phyloP scores from a whole-genome alignment of 805 yeast genomes.

The Danielia oregonensis region DNA sequence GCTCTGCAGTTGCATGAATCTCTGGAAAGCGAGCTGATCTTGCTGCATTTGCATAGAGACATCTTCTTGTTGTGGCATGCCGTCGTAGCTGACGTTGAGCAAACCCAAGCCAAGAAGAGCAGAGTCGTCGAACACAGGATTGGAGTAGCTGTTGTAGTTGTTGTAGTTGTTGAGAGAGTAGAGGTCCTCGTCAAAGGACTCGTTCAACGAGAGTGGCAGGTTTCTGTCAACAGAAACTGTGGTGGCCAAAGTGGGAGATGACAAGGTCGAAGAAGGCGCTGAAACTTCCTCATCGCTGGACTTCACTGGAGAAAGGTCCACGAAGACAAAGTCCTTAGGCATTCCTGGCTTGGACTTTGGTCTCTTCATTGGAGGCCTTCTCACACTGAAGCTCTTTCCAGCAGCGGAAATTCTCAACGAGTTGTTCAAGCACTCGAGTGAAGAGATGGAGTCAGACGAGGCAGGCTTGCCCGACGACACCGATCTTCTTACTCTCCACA shows the following conservation, averaged over 20 bases:
- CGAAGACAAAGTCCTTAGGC: constrained; percentile 44
- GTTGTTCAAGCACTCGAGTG: constrained; percentile 39
- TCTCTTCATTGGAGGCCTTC: constrained; percentile 40
- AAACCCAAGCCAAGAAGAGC: constrained; percentile 28
- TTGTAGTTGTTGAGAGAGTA: constrained; percentile 7
- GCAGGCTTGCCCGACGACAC: constrained; percentile 13
- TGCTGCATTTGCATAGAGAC: constrained; percentile 1
- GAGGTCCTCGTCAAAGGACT: constrained; percentile 20
- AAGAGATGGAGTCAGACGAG: constrained; percentile 16
- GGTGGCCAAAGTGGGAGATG: constrained; percentile 1
- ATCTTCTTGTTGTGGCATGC: not conserved
- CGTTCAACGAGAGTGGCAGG: constrained; percentile 10
- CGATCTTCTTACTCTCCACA: constrained; percentile 42
- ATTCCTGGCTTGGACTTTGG: constrained; percentile 43
- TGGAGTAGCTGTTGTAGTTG: not conserved
- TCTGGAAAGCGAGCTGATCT: constrained; percentile 4
- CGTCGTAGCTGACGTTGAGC: constrained; percentile 19
- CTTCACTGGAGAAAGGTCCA: constrained; percentile 42
- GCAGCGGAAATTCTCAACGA: constrained; percentile 42
- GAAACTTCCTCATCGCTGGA: constrained; percentile 17
- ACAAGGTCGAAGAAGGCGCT: not conserved
- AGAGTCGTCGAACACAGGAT: constrained; percentile 5
- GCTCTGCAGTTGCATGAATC: constrained; percentile 5
- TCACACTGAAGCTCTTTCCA: constrained; percentile 29
- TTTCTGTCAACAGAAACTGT: not conserved